phyloP scores from a whole-genome alignment of 331 rosid species.

The Quercus phellos region DNA sequence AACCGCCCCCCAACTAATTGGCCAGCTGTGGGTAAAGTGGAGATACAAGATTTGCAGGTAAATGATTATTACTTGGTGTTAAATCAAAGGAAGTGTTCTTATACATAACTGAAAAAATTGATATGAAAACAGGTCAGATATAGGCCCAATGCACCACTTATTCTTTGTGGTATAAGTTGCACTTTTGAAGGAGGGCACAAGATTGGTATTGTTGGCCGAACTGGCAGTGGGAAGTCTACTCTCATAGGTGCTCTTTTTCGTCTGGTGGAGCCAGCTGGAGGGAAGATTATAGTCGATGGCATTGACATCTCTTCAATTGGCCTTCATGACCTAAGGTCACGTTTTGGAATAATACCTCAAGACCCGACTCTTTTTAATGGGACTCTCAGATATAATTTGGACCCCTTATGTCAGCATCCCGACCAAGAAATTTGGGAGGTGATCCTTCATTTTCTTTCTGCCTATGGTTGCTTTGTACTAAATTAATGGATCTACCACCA shows the following conservation, averaged over 20 bases:
- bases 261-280: conserved; percentile 65
- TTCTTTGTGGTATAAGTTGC: conserved; percentile 77
- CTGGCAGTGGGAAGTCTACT: conserved; percentile 90
- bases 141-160: conserved; percentile 54
- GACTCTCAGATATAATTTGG: conserved; percentile 74
- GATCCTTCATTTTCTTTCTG: background rate
- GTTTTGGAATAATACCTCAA: conserved; percentile 84
- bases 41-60: conserved; percentile 69
- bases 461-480: background rate
- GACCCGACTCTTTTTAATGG: conserved; percentile 92
- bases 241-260: conserved; percentile 73
- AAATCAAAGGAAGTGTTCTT: background rate
- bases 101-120: background rate
- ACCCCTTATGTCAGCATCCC: conserved; percentile 64
- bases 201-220: conserved; percentile 83
- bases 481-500: background rate
- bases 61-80: background rate
- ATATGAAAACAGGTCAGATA: conserved; percentile 52
- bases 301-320: conserved; percentile 67
- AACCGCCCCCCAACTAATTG: conserved; percentile 60
- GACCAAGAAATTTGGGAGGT: conserved; percentile 93
- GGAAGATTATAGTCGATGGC: conserved; percentile 63
- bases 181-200: conserved; percentile 75
- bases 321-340: conserved; percentile 79
- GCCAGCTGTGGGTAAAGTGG: conserved; percentile 63